These are phyloP conservation scores for Artomyces pyxidatus DNA, from an alignment of 768 basidiomycete genomes.

Conservation along the genomic window DNA sequence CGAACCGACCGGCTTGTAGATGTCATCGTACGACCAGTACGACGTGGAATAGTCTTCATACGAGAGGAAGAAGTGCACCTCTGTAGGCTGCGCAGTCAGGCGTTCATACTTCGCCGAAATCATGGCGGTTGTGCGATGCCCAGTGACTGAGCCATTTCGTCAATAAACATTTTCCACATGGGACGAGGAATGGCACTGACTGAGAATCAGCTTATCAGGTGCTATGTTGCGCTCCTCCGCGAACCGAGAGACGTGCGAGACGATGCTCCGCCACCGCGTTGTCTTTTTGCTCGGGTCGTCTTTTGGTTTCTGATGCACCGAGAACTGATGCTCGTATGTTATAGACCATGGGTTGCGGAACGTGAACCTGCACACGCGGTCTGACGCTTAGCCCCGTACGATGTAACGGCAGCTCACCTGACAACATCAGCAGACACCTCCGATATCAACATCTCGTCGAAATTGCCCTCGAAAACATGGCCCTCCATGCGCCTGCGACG, in stretches of 20 bases:
- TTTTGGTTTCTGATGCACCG: conserved; percentile 2
- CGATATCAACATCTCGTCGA: conserved; percentile 1
- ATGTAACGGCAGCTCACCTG: not conserved
- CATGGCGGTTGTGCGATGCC: conserved; percentile 5
- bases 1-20: not conserved
- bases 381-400: not conserved
- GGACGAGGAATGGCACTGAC: not conserved
- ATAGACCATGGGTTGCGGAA: conserved; percentile 1
- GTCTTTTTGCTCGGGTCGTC: conserved; percentile 5
- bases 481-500: conserved; percentile 1
- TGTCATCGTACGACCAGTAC: conserved; percentile 3
- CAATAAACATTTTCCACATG: not conserved
- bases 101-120: not conserved
- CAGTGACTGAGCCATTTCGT: conserved; percentile 1
- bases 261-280: conserved; percentile 1
- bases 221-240: not conserved
- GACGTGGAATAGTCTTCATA: conserved; percentile 5
- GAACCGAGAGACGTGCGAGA: not conserved
- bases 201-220: conserved; percentile 6
- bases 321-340: conserved; percentile 5
- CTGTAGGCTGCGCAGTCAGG: not conserved
- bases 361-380: not conserved
- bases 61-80: conserved; percentile 9
- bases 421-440: conserved; percentile 1
- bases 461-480: conserved; percentile 4